Percentiles rank a stretch among this genome's conserved stretches.
Conservation (phyloP, 257 asterid species). For the Galeopsis tetrahit region DNA sequence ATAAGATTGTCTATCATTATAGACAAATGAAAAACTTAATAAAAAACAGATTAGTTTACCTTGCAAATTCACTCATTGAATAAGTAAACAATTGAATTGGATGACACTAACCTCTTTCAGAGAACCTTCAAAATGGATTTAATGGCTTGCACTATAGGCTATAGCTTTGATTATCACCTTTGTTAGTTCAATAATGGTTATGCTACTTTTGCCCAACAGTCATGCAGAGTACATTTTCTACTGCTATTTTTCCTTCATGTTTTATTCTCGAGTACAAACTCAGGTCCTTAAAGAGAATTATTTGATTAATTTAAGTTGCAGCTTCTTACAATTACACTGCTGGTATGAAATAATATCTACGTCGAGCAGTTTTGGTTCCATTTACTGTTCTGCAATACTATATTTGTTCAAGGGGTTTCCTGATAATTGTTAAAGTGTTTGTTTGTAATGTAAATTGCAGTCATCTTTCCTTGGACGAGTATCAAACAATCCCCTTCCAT, state of each 20-base stretch:
- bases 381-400: constrained; percentile 19
- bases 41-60: no score
- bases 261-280: not conserved
- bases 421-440: not conserved
- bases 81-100: no score
- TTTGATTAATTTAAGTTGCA: constrained; percentile 15
- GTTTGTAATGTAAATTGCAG: constrained; percentile 45
- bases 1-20: no score
- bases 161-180: constrained; percentile 19
- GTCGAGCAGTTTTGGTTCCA: constrained; percentile 5
- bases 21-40: no score
- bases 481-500: constrained; percentile 57
- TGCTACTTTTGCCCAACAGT: not conserved
- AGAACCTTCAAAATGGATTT: not conserved
- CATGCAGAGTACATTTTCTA: not conserved
- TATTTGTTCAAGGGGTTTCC: constrained; percentile 2
- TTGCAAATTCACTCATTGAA: no score
- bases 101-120: no score
- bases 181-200: not conserved
- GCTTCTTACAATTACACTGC: constrained; percentile 17
- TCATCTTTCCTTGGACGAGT: constrained; percentile 84
- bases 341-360: not conserved
- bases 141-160: not conserved
- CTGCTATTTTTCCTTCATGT: not conserved
- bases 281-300: not conserved